Evolutionary conservation across 208 protist species (phyloP), one percentile per base, ranked within the genome.

Genomic region (Leishmania amazonensis): DNA sequence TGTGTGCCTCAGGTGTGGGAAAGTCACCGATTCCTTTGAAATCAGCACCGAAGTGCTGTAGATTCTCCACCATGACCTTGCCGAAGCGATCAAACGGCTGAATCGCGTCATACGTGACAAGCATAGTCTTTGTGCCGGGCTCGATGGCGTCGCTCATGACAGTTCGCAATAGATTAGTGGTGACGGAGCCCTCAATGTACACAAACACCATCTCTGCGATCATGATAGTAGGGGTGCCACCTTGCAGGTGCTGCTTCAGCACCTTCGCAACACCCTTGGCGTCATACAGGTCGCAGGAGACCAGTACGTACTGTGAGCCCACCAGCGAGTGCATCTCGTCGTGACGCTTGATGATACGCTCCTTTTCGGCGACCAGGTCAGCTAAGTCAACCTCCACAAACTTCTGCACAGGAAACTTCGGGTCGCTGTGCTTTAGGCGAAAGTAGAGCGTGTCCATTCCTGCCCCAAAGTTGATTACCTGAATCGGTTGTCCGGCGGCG

Each of bases 381-480:
- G 91, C 83, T 72, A 98, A 90, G 78, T 98, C 95, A 0, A 98
- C 81, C 79, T 98, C 93, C 31, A 98, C 85, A 80, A 90, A 97
- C 71, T 89, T 87, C 11, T 62, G 77, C 67, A 96, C 76, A 3
- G 80, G 75, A n/a, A 98, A 84, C 45, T 93, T 74, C 1, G 82
- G 79, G 65, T 96, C 86, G n/a, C 87, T 76, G 45, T 92, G 86
- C 67, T 87, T 87, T 13, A 98, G 80, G 3, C 95, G 95, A 80
- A 98, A 98, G 82, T 91, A 98, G n/a, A 98, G 82, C 35, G 95
- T 98, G 85, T 98, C 95, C 49, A 96, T 91, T 28, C 95, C 95
- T 5, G 93, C 91, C 31, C 95, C 95, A 79, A 95, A 96, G 83
- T 90, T 96, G 74, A 98, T 94, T 31, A 98, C 88, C 71, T 98